Evolutionary conservation across 495 filamentous ascomycete species (phyloP).

Genomic region (Xylaria grammica): DNA sequence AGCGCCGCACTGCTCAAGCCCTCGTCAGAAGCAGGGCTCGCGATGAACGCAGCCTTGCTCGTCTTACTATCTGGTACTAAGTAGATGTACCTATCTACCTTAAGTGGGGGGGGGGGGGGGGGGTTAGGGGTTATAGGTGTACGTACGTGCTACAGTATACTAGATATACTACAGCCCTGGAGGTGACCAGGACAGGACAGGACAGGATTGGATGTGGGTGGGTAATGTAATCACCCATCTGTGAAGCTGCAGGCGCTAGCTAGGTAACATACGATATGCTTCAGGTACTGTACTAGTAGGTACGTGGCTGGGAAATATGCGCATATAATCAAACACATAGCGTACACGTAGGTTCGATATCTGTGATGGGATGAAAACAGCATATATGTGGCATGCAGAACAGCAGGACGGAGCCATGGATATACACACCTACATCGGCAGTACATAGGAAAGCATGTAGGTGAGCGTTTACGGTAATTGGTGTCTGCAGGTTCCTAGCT

Average conservation of each 20-base stretch:
- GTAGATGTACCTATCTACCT: neutral
- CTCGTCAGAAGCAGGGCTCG: conserved; percentile 8
- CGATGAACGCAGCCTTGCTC: conserved; percentile 6
- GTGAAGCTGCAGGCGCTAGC: conserved; percentile 3
- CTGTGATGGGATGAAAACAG: neutral
- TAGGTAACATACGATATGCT: conserved; percentile 15
- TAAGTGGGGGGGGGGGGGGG: too few relatives aligned
- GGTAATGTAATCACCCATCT: neutral
- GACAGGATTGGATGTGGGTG: neutral
- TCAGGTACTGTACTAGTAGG: too few relatives aligned
- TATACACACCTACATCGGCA: neutral
- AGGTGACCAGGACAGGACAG: too few relatives aligned
- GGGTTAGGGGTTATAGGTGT: neutral
- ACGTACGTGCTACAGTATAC: neutral
- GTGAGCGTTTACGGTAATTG: conserved; percentile 23
- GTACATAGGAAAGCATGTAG: conserved; percentile 15
- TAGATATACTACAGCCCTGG: too few relatives aligned
- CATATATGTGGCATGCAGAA: neutral
- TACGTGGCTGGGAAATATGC: neutral
- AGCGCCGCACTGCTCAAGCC: conserved; percentile 14
- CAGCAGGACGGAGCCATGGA: too few relatives aligned
- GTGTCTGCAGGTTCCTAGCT: conserved; percentile 12
- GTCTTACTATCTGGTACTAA: neutral
- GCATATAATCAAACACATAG: neutral
- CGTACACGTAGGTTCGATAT: neutral